Base-by-base conservation (phyloP, 2,329 filamentous ascomycete genomes). In the Stagonosporopsis cucurbitacearum region DNA sequence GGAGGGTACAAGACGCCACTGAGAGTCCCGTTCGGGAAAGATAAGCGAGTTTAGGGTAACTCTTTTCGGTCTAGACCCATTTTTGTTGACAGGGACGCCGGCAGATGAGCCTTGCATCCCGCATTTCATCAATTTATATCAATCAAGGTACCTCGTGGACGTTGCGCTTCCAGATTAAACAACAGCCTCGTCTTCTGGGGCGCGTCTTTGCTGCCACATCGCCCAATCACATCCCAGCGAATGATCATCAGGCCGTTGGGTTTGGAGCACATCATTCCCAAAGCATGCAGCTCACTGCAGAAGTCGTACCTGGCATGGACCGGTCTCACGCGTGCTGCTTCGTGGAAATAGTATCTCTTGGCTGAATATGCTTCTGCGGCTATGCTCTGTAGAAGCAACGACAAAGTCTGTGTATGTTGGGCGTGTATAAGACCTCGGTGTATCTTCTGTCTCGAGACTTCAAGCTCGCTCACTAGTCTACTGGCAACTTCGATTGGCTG, bases 51-150 rank as follows among this genome's bases (percentile, higher is more conserved):
- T 61, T 66, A 66, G 67, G 67, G 43, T 33, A 22, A 25, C 42
- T 52, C 36, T 23, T 22, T 62, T 36, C 19, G 7, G 60, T 62
- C 15, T 59, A 68, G 60, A 0, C 11, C 19, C 19, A 40, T 17
- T 57, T 60, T 59, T 53, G 58, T 48, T 9, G 33, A 19, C 55
- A 55, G 50, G 57, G 53, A 49, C 41, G 23, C 59, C 69, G 70
- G 69, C 67, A 65, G 57, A 59, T 62, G 45, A 49, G 66, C 65
- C 60, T 62, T 67, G 65, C 58, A 67, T 61, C 65, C 69, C 66
- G 67, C 61, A 64, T 63, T 66, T 66, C 65, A 69, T 67, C 67
- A 72, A 75, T 75, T 54, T 74, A 75, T 57, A 62, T 74, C 70
- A 75, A 75, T 73, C 69, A 73, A 53, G 26, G 25, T 35, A 52